These are phyloP conservation scores for Cladosporium colombiae DNA, from an alignment of 2,329 filamentous ascomycete genomes.

Conservation along the genomic window DNA sequence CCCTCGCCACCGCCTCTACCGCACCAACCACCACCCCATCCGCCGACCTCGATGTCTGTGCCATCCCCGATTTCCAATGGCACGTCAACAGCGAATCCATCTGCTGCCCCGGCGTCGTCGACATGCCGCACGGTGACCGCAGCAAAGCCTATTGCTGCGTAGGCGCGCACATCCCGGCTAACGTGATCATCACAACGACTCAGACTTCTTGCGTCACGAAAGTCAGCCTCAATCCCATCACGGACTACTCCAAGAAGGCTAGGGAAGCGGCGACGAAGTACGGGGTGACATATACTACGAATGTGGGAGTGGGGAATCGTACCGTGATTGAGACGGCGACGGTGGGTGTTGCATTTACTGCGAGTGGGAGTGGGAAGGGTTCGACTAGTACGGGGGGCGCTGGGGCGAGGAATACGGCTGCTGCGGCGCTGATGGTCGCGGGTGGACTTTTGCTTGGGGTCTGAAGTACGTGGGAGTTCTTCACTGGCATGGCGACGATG, in stretches of 20 bases:
- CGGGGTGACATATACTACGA: background rate
- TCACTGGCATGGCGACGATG: background rate
- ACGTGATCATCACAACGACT: background rate
- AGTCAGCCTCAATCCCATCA: background rate
- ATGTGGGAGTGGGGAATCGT: background rate
- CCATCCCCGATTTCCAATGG: background rate
- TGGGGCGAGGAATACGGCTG: background rate
- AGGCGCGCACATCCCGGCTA: background rate
- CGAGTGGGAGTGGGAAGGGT: background rate
- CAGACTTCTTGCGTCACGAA: background rate
- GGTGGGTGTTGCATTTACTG: background rate
- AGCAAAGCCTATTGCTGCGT: background rate
- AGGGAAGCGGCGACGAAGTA: conserved; percentile 1
- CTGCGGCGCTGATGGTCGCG: background rate
- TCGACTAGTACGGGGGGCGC: background rate
- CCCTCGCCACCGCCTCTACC: background rate
- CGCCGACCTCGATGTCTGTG: background rate
- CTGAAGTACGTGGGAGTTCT: background rate
- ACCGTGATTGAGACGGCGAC: background rate
- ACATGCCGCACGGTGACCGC: background rate
- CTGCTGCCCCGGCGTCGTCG: background rate
- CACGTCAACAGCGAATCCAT: background rate
- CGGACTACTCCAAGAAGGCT: background rate
- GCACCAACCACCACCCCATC: background rate
- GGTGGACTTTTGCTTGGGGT: background rate